phyloP scores from a whole-genome alignment of 2,329 filamentous ascomycete species.

The Pseudogymnoascus sp. region DNA sequence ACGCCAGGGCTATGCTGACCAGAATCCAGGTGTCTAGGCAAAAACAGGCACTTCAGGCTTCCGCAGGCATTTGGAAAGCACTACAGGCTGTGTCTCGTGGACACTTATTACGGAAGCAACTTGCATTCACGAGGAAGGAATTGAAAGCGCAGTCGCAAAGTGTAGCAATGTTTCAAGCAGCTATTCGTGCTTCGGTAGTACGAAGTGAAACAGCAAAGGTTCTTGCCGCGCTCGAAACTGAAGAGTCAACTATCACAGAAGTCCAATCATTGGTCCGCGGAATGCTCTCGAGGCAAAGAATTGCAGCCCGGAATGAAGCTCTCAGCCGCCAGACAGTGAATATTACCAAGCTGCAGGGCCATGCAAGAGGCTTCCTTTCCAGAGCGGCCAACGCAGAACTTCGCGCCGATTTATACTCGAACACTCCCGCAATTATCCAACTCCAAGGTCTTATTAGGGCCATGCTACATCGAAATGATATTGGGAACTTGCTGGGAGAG shows the following conservation, averaged over 20 bases:
- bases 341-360: slow-evolving; percentile 57
- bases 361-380: slow-evolving; percentile 55
- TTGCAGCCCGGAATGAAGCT: slow-evolving; percentile 41
- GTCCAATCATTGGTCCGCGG: slow-evolving; percentile 54
- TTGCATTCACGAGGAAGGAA: slow-evolving; percentile 40
- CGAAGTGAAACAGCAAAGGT: slow-evolving; percentile 41
- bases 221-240: slow-evolving; percentile 39
- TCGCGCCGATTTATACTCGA: slow-evolving; percentile 60
- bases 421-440: slow-evolving; percentile 55
- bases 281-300: slow-evolving; percentile 46
- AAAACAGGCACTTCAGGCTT: slow-evolving; percentile 42
- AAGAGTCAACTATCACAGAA: slow-evolving; percentile 39
- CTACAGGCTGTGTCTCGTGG: slow-evolving; percentile 37
- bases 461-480: slow-evolving; percentile 64
- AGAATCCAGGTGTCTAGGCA: slow-evolving; percentile 45
- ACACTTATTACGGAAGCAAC: slow-evolving; percentile 37
- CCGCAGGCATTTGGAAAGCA: slow-evolving; percentile 41
- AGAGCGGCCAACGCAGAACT: slow-evolving; percentile 53
- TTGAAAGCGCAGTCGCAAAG: slow-evolving; percentile 40
- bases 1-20: slow-evolving; percentile 52
- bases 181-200: slow-evolving; percentile 43
- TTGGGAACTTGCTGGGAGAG: slow-evolving; percentile 66
- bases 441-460: slow-evolving; percentile 72
- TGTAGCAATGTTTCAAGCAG: slow-evolving; percentile 28
- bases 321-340: slow-evolving; percentile 49